Conservation (phyloP, 805 yeast genomes). For the Candida coquimbonensis region DNA sequence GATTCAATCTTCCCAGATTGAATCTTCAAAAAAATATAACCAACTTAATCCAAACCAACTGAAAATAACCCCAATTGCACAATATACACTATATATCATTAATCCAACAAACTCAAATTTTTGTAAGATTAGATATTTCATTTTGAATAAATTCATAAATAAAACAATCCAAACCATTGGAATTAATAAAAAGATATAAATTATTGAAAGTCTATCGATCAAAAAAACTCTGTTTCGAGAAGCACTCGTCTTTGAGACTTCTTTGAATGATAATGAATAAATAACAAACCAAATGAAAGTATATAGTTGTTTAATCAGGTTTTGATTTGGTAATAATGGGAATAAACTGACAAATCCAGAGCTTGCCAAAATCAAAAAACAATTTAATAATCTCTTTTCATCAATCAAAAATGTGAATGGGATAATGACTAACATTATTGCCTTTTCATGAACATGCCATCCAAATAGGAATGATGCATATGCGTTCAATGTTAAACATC, state of each 20-base stretch:
- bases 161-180: slow-evolving; percentile 50
- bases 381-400: slow-evolving; percentile 63
- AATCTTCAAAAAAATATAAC: slow-evolving; percentile 80
- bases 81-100: slow-evolving; percentile 80
- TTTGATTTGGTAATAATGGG: slow-evolving; percentile 79
- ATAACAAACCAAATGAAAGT: slow-evolving; percentile 83
- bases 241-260: slow-evolving; percentile 44
- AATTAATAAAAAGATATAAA: slow-evolving; percentile 60
- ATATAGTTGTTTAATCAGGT: slow-evolving; percentile 66
- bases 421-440: slow-evolving; percentile 79
- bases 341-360: slow-evolving; percentile 85
- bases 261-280: slow-evolving; percentile 64
- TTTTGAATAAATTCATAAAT: slow-evolving; percentile 48
- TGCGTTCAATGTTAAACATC: slow-evolving; percentile 83
- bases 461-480: slow-evolving; percentile 90
- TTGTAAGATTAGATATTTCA: slow-evolving; percentile 44
- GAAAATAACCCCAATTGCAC: slow-evolving; percentile 75
- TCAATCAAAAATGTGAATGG: slow-evolving; percentile 75
- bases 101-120: slow-evolving; percentile 68
- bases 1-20: slow-evolving; percentile 40
- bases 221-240: slow-evolving; percentile 46
- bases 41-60: slow-evolving; percentile 88
- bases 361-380: slow-evolving; percentile 64
- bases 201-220: slow-evolving; percentile 60
- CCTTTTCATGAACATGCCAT: slow-evolving; percentile 99